Conservation (phyloP, 2,329 filamentous ascomycete genomes). For the Elsinoe ampelina region DNA sequence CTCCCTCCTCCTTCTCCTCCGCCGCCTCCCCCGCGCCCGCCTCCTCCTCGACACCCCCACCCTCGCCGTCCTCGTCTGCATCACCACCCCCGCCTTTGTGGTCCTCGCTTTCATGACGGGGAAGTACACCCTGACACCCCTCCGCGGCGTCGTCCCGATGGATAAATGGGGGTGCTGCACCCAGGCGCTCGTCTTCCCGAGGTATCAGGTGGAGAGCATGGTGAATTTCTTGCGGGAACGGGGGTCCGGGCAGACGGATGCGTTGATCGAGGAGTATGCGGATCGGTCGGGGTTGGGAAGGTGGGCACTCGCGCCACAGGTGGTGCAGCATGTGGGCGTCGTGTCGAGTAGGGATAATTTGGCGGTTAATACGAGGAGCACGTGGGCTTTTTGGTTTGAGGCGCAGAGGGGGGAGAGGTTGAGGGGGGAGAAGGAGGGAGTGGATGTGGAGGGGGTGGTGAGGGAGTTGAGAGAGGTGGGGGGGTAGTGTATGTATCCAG, state of each 20-base stretch:
- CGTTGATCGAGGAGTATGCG: slow-evolving; percentile 18
- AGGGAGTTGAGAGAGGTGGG: too few species aligned
- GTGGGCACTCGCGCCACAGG: slow-evolving; percentile 17
- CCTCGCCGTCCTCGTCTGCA: background rate
- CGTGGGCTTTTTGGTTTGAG: slow-evolving; percentile 17
- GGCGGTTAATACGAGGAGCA: slow-evolving; percentile 16
- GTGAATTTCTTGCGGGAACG: slow-evolving; percentile 15
- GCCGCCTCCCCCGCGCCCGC: background rate
- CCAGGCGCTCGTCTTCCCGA: slow-evolving; percentile 27
- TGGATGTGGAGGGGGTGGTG: too few species aligned
- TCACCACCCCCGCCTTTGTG: slow-evolving; percentile 17
- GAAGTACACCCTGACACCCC: slow-evolving; percentile 16
- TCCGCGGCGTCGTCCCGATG: slow-evolving; percentile 14
- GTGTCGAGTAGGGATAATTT: slow-evolving; percentile 17
- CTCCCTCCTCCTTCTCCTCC: slow-evolving; percentile 5
- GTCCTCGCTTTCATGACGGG: slow-evolving; percentile 18
- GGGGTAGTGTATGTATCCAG: background rate
- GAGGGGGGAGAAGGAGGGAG: too few species aligned
- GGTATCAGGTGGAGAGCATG: slow-evolving; percentile 14
- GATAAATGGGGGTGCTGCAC: slow-evolving; percentile 27
- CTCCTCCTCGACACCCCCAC: slow-evolving; percentile 12
- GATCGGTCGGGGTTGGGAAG: slow-evolving; percentile 8
- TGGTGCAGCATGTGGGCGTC: slow-evolving; percentile 19
- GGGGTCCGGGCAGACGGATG: slow-evolving; percentile 19
- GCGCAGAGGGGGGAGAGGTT: background rate